These are phyloP conservation scores for Neonectria punicea DNA, from an alignment of 2,329 filamentous ascomycete species.

Conservation along the genomic window DNA sequence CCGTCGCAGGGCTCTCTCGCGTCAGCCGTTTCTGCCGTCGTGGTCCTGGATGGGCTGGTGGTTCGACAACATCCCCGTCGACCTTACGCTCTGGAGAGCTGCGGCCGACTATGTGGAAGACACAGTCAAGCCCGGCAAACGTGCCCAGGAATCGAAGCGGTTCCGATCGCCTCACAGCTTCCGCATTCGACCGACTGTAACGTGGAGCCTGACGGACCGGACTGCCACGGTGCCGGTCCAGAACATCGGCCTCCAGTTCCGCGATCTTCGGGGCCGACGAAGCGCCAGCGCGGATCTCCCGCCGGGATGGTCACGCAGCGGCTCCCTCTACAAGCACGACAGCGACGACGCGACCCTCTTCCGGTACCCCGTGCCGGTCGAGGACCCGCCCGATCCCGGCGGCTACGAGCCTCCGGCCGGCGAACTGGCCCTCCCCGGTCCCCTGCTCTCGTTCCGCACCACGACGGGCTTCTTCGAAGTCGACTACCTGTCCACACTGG, in stretches of 20 bases:
- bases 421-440: constrained; percentile 50
- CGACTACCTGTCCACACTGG: constrained; percentile 51
- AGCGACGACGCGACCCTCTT: constrained; percentile 53
- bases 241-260: constrained; percentile 52
- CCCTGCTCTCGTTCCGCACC: constrained; percentile 54
- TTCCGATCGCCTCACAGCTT: constrained; percentile 52
- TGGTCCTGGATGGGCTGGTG: constrained; percentile 63
- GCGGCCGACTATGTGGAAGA: constrained; percentile 57
- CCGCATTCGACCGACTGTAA: constrained; percentile 51
- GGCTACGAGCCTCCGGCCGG: constrained; percentile 45
- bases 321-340: constrained; percentile 52
- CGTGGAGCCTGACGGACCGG: constrained; percentile 55
- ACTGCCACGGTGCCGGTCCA: constrained; percentile 47
- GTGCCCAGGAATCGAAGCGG: constrained; percentile 47
- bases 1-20: constrained; percentile 50
- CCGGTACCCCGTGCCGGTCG: constrained; percentile 55
- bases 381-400: constrained; percentile 45
- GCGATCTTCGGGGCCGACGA: constrained; percentile 51
- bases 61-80: constrained; percentile 56
- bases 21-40: constrained; percentile 53
- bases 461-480: constrained; percentile 54
- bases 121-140: constrained; percentile 44
- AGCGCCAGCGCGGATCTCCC: constrained; percentile 47
- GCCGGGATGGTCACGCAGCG: constrained; percentile 52
- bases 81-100: constrained; percentile 55